A percentile compares a stretch with the other conserved stretches of the same genome.
These are phyloP conservation scores for Mucor velutinosus DNA, from an alignment of 371 early-diverging fungal genomes.

Conservation along the genomic window DNA sequence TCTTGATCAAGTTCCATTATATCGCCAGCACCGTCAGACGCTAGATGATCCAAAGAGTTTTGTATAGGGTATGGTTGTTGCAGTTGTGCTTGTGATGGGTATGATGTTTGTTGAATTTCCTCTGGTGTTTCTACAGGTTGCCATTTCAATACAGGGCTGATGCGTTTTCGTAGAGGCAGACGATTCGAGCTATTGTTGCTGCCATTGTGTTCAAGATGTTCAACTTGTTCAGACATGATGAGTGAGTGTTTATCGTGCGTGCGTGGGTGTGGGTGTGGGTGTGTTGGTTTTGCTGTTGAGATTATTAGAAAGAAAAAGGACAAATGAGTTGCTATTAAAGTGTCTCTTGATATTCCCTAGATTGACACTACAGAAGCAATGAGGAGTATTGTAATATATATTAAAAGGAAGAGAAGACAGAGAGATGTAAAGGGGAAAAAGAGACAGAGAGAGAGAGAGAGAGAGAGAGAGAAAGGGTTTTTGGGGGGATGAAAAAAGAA, in stretches of 20 bases:
- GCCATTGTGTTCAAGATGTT: slow-evolving; percentile 15
- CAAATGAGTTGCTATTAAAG: not conserved
- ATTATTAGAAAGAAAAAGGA: not conserved
- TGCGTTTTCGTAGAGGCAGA: slow-evolving; percentile 36
- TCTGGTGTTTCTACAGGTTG: slow-evolving; percentile 39
- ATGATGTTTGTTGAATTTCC: slow-evolving; percentile 22
- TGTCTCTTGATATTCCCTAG: not conserved
- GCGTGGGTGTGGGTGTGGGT: not conserved
- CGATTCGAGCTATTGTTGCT: slow-evolving; percentile 11
- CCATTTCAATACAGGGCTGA: slow-evolving; percentile 34
- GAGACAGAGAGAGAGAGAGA: not conserved
- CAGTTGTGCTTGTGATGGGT: slow-evolving; percentile 4
- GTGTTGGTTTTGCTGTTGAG: slow-evolving; percentile 5
- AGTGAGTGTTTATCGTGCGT: not conserved
- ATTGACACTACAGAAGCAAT: not conserved
- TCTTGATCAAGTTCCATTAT: slow-evolving; percentile 15
- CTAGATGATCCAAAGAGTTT: not conserved
- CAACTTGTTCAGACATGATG: not conserved
- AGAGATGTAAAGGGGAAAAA: not conserved
- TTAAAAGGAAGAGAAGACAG: not conserved
- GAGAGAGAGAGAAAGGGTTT: not conserved
- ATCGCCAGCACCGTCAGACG: not conserved
- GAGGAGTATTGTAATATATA: slow-evolving; percentile 5
- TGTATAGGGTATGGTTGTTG: slow-evolving; percentile 17
- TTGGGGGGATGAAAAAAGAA: not conserved